These are phyloP conservation scores for Tilletia caries DNA, from an alignment of 1,284 basidiomycete species.

Conservation along the genomic window DNA sequence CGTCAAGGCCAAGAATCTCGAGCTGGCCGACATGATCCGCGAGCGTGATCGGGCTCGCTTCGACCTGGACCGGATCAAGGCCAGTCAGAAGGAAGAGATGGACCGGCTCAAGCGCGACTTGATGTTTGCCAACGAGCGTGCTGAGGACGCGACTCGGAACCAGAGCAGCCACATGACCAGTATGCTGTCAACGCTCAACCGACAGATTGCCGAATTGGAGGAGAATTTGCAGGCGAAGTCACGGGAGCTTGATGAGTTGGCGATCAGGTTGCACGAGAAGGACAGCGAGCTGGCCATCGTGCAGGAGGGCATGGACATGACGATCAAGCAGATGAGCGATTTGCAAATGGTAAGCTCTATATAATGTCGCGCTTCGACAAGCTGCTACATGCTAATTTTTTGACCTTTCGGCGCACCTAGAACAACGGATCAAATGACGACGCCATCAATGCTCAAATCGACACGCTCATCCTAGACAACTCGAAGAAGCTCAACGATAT, in stretches of 20 bases:
- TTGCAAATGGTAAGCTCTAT: conserved; percentile 67
- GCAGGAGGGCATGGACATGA: conserved; percentile 92
- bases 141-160: conserved; percentile 84
- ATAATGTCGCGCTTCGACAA: too few relatives aligned
- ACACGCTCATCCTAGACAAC: conserved; percentile 93
- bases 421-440: conserved; percentile 79
- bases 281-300: conserved; percentile 93
- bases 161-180: conserved; percentile 88
- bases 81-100: conserved; percentile 85
- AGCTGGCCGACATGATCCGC: conserved; percentile 97
- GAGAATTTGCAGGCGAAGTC: conserved; percentile 76
- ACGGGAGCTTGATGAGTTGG: conserved; percentile 64
- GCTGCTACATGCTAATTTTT: too few relatives aligned
- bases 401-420: conserved; percentile 55
- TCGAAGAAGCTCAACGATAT: conserved; percentile 97
- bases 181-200: conserved; percentile 88
- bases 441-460: conserved; percentile 90
- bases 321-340: conserved; percentile 83
- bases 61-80: conserved; percentile 91
- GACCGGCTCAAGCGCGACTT: conserved; percentile 90
- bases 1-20: conserved; percentile 94
- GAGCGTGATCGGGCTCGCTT: conserved; percentile 94
- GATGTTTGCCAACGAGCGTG: conserved; percentile 94
- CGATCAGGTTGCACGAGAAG: conserved; percentile 84
- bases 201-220: conserved; percentile 91